Evolutionary conservation across 345 rosid genomes (phyloP).

Genomic region (Brassica napus): Da-Ae NC_063440.1:24476501-24477000

Average conservation of each 20-base stretch:
- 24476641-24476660: neutral
- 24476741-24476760: neutral
- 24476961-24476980: no score
- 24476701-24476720: neutral
- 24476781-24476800: neutral
- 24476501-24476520: neutral
- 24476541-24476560: neutral
- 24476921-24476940: neutral
- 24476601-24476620: neutral
- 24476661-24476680: neutral
- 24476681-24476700: neutral
- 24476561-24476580: neutral
- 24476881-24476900: constrained; percentile 4
- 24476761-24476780: neutral
- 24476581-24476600: neutral
- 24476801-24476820: neutral
- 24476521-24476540: neutral
- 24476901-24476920: neutral
- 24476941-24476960: neutral
- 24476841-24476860: neutral
- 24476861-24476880: neutral
- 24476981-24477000: no score
- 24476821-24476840: neutral
- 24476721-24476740: neutral
- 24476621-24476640: neutral